Conservation (phyloP, 345 rosid genomes). For the Hypericum androsaemum region DNA sequence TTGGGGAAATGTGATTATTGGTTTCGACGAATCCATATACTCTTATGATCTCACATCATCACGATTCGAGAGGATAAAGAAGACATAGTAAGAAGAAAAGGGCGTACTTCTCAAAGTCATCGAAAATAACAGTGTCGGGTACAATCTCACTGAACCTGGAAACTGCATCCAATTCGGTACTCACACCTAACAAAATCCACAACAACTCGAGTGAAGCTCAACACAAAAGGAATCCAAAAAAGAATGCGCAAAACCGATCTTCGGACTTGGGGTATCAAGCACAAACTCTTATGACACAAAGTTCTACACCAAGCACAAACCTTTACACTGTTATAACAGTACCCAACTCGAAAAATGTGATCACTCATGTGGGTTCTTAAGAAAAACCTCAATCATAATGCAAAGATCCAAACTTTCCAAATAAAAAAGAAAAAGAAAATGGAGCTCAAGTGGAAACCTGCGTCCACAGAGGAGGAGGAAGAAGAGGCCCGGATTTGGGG, state of each 20-base stretch:
- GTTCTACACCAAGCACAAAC: too few relatives aligned
- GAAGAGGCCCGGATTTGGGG: constrained; percentile 47
- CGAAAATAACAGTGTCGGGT: constrained; percentile 86
- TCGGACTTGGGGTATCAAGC: background rate
- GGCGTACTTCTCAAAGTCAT: constrained; percentile 77
- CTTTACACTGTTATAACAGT: too few relatives aligned
- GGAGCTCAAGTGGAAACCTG: constrained; percentile 27
- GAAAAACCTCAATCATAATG: too few relatives aligned
- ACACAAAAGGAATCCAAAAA: background rate
- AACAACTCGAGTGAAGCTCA: background rate
- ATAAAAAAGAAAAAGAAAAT: background rate
- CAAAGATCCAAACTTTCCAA: background rate
- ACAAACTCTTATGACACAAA: too few relatives aligned
- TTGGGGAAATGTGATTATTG: too few relatives aligned
- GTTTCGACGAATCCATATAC: too few relatives aligned
- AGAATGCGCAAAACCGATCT: background rate
- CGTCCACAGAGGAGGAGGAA: constrained; percentile 45
- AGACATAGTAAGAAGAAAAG: background rate
- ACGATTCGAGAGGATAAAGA: background rate
- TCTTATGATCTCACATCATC: too few relatives aligned
- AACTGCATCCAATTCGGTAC: constrained; percentile 69
- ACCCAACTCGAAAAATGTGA: too few relatives aligned
- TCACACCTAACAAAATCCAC: constrained; percentile 28
- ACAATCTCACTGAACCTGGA: constrained; percentile 86
- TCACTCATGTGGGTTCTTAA: too few relatives aligned